Evolutionary conservation across 225 moss, liverwort and hornwort genomes (phyloP).

Genomic region (Straminergon stramineum): DNA sequence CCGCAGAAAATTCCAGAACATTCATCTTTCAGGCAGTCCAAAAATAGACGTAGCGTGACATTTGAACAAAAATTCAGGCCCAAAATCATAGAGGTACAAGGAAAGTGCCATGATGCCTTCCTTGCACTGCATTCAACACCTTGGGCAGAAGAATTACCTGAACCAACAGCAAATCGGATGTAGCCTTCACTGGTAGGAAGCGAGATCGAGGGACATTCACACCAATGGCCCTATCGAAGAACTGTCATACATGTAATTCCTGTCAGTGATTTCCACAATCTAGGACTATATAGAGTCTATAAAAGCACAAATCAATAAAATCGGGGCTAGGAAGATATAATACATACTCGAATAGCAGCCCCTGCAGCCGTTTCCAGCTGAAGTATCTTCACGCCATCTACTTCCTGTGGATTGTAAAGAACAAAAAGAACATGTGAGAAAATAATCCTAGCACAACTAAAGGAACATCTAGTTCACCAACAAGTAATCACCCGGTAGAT

Average conservation of each 20-base stretch:
- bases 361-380: constrained; percentile 97
- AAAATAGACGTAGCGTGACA: not conserved
- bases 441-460: not conserved
- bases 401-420: constrained; percentile 43
- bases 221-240: constrained; percentile 95
- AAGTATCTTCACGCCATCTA: constrained; percentile 96
- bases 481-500: not conserved
- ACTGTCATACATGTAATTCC: constrained; percentile 21
- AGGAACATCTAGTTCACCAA: not conserved
- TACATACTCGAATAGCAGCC: constrained; percentile 85
- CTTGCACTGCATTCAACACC: not conserved
- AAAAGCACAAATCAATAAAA: not conserved
- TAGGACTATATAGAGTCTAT: not conserved
- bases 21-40: not conserved
- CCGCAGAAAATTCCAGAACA: not conserved
- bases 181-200: constrained; percentile 93
- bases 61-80: not conserved
- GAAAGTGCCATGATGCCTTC: not conserved
- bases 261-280: not conserved
- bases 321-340: not conserved
- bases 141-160: constrained; percentile 32
- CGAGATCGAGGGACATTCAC: constrained; percentile 98
- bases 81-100: not conserved
- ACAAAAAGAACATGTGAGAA: not conserved
- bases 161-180: constrained; percentile 89